Base-by-base conservation (phyloP, 129 eudicot genomes). In the Saussurea involucrata region DNA sequence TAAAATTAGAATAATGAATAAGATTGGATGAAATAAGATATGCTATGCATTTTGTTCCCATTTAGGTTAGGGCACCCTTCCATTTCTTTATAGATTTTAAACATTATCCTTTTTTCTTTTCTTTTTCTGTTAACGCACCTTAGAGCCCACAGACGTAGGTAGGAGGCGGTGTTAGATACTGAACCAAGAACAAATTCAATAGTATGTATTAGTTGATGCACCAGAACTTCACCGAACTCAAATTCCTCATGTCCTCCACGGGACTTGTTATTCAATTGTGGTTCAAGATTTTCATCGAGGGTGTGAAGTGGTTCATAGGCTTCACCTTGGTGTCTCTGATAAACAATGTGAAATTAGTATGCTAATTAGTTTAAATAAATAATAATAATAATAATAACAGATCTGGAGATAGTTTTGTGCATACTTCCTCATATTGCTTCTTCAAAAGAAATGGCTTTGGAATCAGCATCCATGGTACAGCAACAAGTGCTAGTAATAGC, bases 121-220 rank as follows among this genome's bases (percentile, higher is more conserved):
- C n/a, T n/a, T n/a, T n/a, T n/a, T n/a, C 66, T 63, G 27, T 29
- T 29, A 63, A 34, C 78, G 22, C 61, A 83, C 98, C 98, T 90
- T 77, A 92, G 85, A 32, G 98, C 98, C 98, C 98, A 92, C 22
- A 92, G 77, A 42, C 98, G 93, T n/a, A 92, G 90, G 85, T 92
- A 92, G 34, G 98, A 92, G 60, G 98, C 98, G 31, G 98, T 90
- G 78, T 90, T 90, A 17, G 98, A 92, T 24, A 92, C 98, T 7
- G 98, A 90, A 76, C 96, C 98, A 33, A 92, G 96, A 34, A 90
- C 98, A 85, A 92, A 92, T 74, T 92, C 96, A 34, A 92, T 92
- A 69, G 98, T 90, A 86, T 92, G 98, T 53, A 92, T 92, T 11
- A 92, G 85, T 64, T 92, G 98, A 84, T 92, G 96, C 72, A 92